phyloP scores from a whole-genome alignment of 2,329 filamentous ascomycete genomes.

The Ceratocystis cubensis region DNA sequence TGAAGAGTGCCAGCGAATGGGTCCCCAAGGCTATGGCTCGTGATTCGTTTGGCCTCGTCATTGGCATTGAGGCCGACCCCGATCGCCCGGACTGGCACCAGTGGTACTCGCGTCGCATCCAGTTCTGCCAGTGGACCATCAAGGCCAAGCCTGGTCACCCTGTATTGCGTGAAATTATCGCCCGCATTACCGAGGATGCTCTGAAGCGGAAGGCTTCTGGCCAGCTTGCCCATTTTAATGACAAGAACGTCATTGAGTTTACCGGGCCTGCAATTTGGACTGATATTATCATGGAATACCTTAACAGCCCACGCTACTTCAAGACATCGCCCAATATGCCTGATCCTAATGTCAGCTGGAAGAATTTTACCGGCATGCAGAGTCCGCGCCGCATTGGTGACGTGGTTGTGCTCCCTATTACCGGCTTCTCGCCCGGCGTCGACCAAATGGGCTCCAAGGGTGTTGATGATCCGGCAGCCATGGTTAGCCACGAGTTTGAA shows the following conservation, averaged over 20 bases:
- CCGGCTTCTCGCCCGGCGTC: conserved; percentile 91
- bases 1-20: conserved; percentile 79
- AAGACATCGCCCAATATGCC: conserved; percentile 46
- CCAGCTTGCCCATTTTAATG: conserved; percentile 42
- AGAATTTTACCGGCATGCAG: conserved; percentile 80
- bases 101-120: conserved; percentile 92
- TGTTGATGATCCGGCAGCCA: conserved; percentile 85
- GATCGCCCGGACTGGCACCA: conserved; percentile 84
- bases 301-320: conserved; percentile 85
- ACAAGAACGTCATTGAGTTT: conserved; percentile 78
- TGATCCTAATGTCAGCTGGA: conserved; percentile 64
- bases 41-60: conserved; percentile 67
- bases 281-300: conserved; percentile 78
- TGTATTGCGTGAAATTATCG: conserved; percentile 73
- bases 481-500: conserved; percentile 94
- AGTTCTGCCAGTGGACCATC: conserved; percentile 99
- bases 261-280: conserved; percentile 94
- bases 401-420: conserved; percentile 87
- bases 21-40: conserved; percentile 66
- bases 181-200: conserved; percentile 72
- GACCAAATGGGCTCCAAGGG: conserved; percentile 85
- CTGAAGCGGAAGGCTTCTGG: conserved; percentile 58
- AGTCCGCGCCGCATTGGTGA: conserved; percentile 79
- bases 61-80: conserved; percentile 94
- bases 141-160: conserved; percentile 92